A percentile compares a stretch with the other conserved stretches of the same genome.
These are phyloP conservation scores for Colletotrichum lini DNA, from an alignment of 2,329 filamentous ascomycete species.

Conservation along the genomic window DNA sequence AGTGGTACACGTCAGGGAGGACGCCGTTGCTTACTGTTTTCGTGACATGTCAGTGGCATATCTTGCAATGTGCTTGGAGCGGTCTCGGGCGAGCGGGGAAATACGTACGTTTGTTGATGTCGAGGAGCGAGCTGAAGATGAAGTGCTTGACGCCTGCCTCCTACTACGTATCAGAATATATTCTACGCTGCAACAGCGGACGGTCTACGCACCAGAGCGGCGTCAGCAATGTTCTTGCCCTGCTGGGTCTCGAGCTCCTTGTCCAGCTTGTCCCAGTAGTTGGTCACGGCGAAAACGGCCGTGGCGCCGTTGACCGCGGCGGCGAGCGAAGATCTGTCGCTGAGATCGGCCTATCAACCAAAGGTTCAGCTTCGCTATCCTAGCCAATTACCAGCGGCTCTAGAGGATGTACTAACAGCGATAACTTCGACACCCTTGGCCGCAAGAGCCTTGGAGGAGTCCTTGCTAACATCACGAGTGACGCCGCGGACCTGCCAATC, in stretches of 20 bases:
- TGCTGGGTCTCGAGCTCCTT: conserved; percentile 59
- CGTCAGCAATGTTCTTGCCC: conserved; percentile 64
- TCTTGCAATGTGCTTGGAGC: neutral
- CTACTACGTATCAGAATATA: conserved; percentile 1
- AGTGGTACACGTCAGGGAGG: conserved; percentile 62
- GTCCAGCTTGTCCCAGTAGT: conserved; percentile 63
- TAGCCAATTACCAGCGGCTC: neutral
- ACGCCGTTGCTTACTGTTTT: conserved; percentile 55
- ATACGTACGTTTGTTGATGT: conserved; percentile 56
- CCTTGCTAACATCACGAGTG: conserved; percentile 63
- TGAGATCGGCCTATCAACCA: conserved; percentile 60
- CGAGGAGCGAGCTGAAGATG: conserved; percentile 60
- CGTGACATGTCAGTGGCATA: conserved; percentile 12
- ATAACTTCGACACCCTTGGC: conserved; percentile 65
- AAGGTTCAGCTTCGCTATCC: conserved; percentile 5
- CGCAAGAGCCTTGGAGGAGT: conserved; percentile 60
- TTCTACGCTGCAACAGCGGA: conserved; percentile 45
- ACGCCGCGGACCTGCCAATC: conserved; percentile 68
- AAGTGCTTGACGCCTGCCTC: conserved; percentile 59
- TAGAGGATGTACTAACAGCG: conserved; percentile 50
- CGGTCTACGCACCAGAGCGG: conserved; percentile 55
- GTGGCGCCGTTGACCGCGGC: conserved; percentile 61
- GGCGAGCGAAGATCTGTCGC: conserved; percentile 60
- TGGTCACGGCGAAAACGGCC: conserved; percentile 67
- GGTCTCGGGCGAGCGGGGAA: neutral